Evolutionary conservation across 164 flowering plant genomes (phyloP), one percentile per base, ranked within the genome.

Genomic region (Saururus chinensis): DNA sequence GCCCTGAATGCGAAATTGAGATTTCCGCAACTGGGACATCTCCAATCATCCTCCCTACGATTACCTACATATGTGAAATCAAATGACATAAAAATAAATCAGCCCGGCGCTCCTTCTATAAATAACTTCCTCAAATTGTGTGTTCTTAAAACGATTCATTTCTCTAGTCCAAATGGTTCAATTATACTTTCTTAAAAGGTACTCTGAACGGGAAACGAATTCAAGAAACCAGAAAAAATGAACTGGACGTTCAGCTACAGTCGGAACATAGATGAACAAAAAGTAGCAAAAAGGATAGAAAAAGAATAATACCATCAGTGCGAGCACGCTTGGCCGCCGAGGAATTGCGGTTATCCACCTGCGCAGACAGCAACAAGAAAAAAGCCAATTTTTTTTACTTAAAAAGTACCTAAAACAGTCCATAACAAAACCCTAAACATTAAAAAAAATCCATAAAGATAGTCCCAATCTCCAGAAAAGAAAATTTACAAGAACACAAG

Each of bases 21-120:
- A 77, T 95, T 95, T 49, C 96, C 97, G 81, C 99, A 95, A 66
- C 92, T 91, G 12, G 99, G 93, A 66, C 99, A 95, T 1, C 96
- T 95, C 99, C 97, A 95, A 71, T 95, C 99, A 81, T 95, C 99
- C 77, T 95, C 99, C 64, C 97, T 80, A 14, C 97, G 87, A 53
- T 95, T 84, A 66, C 99, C 99, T 95, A 64, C 60, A 45, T 12
- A 45, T 13, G 11, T 71, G 55, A 61, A n/a, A 23, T 4, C 45
- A 70, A 59, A 14, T 35, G 19, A 9, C 24, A 49, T 9, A 61
- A 51, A 17, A 9, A 13, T 41, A 41, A 41, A 41, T 8, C 49
- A 45, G 17, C 49, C n/a, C 14, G 11, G 17, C 14, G 17, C 49
- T 13, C 49, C 11, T 12, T 17, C 11, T 8, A 12, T 12, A 45